Base-by-base conservation (phyloP, 805 yeast genomes). In the Candida ovalis region DNA sequence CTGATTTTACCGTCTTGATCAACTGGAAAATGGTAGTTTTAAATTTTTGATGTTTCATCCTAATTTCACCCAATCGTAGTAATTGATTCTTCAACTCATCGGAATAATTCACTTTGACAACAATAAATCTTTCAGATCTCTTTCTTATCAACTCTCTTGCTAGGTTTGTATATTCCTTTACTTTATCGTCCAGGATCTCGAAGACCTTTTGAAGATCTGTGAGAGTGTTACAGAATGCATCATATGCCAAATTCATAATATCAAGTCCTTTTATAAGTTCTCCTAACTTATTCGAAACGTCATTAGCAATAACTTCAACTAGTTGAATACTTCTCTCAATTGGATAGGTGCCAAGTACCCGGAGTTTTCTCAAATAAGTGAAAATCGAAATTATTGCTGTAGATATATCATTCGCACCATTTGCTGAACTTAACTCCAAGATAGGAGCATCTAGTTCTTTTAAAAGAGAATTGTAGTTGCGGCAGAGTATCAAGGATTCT, bases 121-220 rank as follows among this genome's bases (percentile, higher is more conserved):
- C 76, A 13, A 84, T 74, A 59, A 85, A 84, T 50, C 81, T 82
- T 46, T 86, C 92, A 8, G 81, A 80, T 39, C 94, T 68, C 56
- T 82, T 86, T 53, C 97, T 72, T 37, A 87, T 71, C 3, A 86
- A 64, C 50, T 91, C 97, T 47, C 97, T 75, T 0, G 88, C 78
- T 39, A 86, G 60, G 44, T 79, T 76, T 1, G 82, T 77, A 67
- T 84, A 80, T 47, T 81, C 87, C 58, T 84, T 82, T 10, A 81
- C 60, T 37, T 78, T 76, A 24, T 71, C 74, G 33, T 88, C 95
- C 71, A 91, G 78, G 0, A 73, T 63, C 2, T 61, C 66, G 28
- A 82, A 72, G 0, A 75, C 59, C 0, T 60, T 49, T 2, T 61
- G 54, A 0, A 78, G 53, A 1, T 63, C 61, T 0, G 58, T 40